Evolutionary conservation across 352 stramenopile species (phyloP), one percentile per base, ranked within the genome.

Genomic region (Globisporangium middletonii): DNA sequence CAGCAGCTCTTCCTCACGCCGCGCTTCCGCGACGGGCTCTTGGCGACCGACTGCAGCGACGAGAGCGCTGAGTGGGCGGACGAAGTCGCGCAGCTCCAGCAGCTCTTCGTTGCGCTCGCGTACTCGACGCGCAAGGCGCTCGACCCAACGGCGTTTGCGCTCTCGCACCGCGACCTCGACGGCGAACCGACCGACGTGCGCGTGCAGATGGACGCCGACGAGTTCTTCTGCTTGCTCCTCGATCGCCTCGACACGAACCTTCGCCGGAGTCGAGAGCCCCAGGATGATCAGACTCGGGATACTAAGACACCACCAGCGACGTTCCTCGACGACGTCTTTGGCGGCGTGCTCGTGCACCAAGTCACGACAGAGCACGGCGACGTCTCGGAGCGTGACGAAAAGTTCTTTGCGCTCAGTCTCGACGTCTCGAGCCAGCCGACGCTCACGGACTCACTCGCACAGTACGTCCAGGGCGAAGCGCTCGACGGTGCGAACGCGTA

Each of bases 1-100:
- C 97, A 99, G 64, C 95, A 99, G 60, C 75, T 99, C 43, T 99
- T 92, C 50, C 84, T 88, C 66, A 74, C 80, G 49, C 76, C 81
- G 0, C 53, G 41, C 1, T 95, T 97, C 56, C 72, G 75, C 23
- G 47, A 68, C 6, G 74, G 73, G 2, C 43, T 93, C 1, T 50
- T 93, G 2, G 55, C 57, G 2, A 45, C 84, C 9, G 63, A 88
- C 38, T 72, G 62, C 28, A 50, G 47, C 18, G 16, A 53, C n/a
- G 4, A 49, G 38, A 7, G 67, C 58, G 4, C 64, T 13, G 41
- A 64, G 0, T 88, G 70, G 68, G 55, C 55, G 12, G 74, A 87
- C 1, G 82, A 92, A 59, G 50, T 94, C 7, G 45, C 59, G 13
- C 65, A 92, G 41, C 69, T 95, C 18, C 85, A 94, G 52, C 72